phyloP scores from a whole-genome alignment of 352 stramenopile genomes.

The Phytophthora pini region DNA sequence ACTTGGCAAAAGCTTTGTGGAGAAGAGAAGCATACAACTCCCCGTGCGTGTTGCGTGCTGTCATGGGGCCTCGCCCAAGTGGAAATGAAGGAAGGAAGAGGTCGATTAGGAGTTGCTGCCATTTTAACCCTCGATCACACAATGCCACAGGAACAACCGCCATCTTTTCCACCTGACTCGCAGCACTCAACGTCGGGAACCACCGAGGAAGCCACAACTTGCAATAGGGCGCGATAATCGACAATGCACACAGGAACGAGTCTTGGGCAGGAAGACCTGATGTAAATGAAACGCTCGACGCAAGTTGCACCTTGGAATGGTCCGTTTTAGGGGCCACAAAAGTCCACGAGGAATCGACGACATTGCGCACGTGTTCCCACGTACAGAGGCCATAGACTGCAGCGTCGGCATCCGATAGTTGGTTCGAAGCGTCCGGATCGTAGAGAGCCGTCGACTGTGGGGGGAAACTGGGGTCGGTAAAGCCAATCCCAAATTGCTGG shows the following conservation, averaged over 20 bases:
- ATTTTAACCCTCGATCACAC: slow-evolving; percentile 37
- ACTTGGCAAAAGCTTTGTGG: slow-evolving; percentile 69
- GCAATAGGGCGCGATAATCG: slow-evolving; percentile 28
- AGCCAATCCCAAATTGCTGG: slow-evolving; percentile 26
- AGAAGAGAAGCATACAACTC: slow-evolving; percentile 51
- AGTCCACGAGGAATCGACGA: slow-evolving; percentile 35
- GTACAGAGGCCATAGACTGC: slow-evolving; percentile 29
- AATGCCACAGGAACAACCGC: slow-evolving; percentile 27
- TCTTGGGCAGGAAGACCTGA: slow-evolving; percentile 42
- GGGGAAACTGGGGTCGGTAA: slow-evolving; percentile 53
- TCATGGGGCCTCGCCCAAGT: slow-evolving; percentile 39
- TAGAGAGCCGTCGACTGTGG: slow-evolving; percentile 19
- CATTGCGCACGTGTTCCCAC: slow-evolving; percentile 40
- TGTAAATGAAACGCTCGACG: slow-evolving; percentile 14
- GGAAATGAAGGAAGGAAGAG: slow-evolving; percentile 51
- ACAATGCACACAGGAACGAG: slow-evolving; percentile 40
- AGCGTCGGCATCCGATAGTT: slow-evolving; percentile 21
- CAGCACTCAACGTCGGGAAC: slow-evolving; percentile 28
- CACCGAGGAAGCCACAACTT: slow-evolving; percentile 27
- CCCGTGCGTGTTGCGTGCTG: slow-evolving; percentile 22
- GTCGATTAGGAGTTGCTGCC: slow-evolving; percentile 52
- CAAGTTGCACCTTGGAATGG: slow-evolving; percentile 1
- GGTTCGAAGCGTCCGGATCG: not conserved
- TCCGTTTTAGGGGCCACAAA: slow-evolving; percentile 18
- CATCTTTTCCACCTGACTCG: slow-evolving; percentile 9